Base-by-base conservation (phyloP, 768 basidiomycete genomes). In the Gelatoporia subvermispora region DNA sequence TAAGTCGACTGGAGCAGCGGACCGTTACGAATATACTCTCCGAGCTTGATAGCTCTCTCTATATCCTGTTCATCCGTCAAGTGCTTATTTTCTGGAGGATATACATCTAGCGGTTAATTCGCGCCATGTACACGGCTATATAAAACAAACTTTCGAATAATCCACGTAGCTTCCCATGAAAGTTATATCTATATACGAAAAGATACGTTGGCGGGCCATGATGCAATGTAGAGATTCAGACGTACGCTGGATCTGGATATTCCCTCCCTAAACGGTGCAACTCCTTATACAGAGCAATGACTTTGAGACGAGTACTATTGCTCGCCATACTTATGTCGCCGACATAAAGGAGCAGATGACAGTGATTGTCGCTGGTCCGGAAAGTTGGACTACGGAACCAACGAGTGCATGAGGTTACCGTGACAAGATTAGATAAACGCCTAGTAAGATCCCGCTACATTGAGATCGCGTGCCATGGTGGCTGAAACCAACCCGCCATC, bases 1-100 rank as follows among this genome's bases (percentile, higher is more conserved):
- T 17, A 43, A 43, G 24, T 10, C 13, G 28, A 25, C 47, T 35
- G 16, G 10, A 15, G 39, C 1, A 20, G 60, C 77, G 52, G 58
- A 86, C 90, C 90, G 59, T 88, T 86, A 69, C 84, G 88, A 66
- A 93, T 91, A 56, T 89, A 91, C 62, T 91, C 88, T 11, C 82
- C 86, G 24, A 91, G 66, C 50, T 74, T 76, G 49, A 91, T 67
- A 0, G 88, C 88, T 49, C 75, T 80, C 67, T 91, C 85, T 45
- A 91, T 87, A 52, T 91, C 86, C 17, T 78, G 73, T 50, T 72
- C 72, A 56, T 87, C 78, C 16, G 75, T 81, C 54, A 92, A 67
- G 56, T 73, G 57, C 49, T 76, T 76, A 58, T 90, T 87, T 66
- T 85, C 88, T 90, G 58, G 7, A 13, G 43, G 13, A 41, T 21